A percentile compares a stretch with the other conserved stretches of the same genome.
Evolutionary conservation across 2,329 filamentous ascomycete species (phyloP).

Genomic region (Chrysoporthe cubensis): DNA sequence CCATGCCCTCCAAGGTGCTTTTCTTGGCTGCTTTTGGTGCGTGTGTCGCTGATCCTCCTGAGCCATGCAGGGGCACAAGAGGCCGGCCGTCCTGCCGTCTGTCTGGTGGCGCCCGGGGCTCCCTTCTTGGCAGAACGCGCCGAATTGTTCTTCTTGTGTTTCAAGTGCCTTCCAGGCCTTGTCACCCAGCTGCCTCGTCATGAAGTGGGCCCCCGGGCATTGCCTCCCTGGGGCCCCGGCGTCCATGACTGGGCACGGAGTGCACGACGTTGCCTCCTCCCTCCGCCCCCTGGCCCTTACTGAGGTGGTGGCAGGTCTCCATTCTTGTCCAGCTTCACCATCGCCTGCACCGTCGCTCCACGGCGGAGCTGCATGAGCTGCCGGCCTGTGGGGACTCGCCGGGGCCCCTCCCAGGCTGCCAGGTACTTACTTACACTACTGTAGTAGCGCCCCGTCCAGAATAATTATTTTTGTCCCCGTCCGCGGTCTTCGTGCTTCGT

Average conservation of each 20-base stretch:
- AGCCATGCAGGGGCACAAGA: conserved; percentile 14
- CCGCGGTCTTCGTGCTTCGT: conserved; percentile 11
- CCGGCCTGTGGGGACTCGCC: conserved; percentile 14
- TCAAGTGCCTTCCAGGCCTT: conserved; percentile 23
- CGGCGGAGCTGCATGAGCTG: conserved; percentile 15
- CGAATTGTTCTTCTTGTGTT: conserved; percentile 19
- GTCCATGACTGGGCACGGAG: not conserved
- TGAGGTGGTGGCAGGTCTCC: conserved; percentile 2
- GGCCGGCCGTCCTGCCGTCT: not conserved
- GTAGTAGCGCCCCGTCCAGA: conserved; percentile 6
- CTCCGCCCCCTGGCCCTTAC: not conserved
- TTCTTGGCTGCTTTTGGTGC: conserved; percentile 8
- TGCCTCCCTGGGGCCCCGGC: conserved; percentile 6
- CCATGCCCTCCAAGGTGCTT: not conserved
- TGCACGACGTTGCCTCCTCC: conserved; percentile 17
- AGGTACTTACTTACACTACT: conserved; percentile 20
- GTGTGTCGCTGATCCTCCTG: conserved; percentile 26
- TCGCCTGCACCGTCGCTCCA: not conserved
- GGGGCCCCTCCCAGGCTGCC: conserved; percentile 5
- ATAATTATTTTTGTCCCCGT: conserved; percentile 12
- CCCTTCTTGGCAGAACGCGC: conserved; percentile 13
- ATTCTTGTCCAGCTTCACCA: conserved; percentile 17
- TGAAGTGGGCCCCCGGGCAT: conserved; percentile 19
- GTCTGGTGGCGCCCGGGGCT: not conserved
- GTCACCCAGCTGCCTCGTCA: conserved; percentile 21